Percentiles rank a stretch among this genome's conserved stretches.
Evolutionary conservation across 2,329 filamentous ascomycete genomes (phyloP).

Genomic region (Sclerotinia spermophila): DNA sequence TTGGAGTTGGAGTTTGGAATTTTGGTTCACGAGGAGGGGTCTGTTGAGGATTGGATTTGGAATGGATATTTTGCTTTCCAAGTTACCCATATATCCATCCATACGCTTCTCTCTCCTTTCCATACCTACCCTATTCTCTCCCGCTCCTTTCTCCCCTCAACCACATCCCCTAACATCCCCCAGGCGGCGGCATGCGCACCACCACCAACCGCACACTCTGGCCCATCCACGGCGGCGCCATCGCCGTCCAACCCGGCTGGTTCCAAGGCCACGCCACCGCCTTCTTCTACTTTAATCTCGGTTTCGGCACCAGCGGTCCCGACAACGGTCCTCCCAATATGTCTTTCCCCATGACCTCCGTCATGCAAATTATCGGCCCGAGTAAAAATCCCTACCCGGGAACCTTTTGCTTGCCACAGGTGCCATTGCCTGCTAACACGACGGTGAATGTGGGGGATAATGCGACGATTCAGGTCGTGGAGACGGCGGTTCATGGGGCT

Average conservation of each 20-base stretch:
- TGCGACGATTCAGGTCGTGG: conserved; percentile 85
- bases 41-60: background rate
- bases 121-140: background rate
- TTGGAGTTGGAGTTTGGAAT: background rate
- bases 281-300: conserved; percentile 86
- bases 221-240: conserved; percentile 82
- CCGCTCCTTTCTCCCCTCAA: background rate
- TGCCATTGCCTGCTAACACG: conserved; percentile 72
- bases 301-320: conserved; percentile 67
- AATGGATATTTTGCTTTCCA: background rate
- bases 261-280: conserved; percentile 83
- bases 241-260: conserved; percentile 92
- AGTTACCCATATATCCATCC: background rate
- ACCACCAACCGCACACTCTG: conserved; percentile 86
- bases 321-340: conserved; percentile 74
- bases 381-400: conserved; percentile 81
- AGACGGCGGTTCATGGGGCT: conserved; percentile 78
- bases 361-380: conserved; percentile 81
- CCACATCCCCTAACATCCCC: background rate
- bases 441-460: conserved; percentile 76
- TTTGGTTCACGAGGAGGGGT: background rate
- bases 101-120: background rate
- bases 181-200: conserved; percentile 78
- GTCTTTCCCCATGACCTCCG: conserved; percentile 74
- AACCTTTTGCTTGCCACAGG: conserved; percentile 83